Conservation (phyloP, 2,329 filamentous ascomycete species). For the Aspergillus pseudonomiae region DNA sequence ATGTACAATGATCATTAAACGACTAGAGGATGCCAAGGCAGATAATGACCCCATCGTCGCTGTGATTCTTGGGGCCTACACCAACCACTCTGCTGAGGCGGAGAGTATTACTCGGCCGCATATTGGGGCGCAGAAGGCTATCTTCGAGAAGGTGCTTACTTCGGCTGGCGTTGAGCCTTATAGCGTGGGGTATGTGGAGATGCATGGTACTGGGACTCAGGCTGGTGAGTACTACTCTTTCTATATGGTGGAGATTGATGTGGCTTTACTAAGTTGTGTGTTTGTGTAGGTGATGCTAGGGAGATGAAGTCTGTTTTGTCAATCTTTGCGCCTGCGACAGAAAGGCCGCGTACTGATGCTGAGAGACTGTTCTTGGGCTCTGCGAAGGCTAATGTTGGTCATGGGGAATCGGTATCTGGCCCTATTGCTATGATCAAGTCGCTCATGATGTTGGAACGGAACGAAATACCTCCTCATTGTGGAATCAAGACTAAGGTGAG, state of each 20-base stretch:
- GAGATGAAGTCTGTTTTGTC: slow-evolving; percentile 79
- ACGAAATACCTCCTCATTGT: slow-evolving; percentile 36
- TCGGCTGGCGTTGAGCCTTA: slow-evolving; percentile 74
- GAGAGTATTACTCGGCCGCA: slow-evolving; percentile 85
- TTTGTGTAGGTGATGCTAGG: slow-evolving; percentile 59
- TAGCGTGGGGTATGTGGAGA: slow-evolving; percentile 81
- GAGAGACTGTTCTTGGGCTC: slow-evolving; percentile 63
- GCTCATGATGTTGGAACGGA: slow-evolving; percentile 43
- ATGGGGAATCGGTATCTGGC: slow-evolving; percentile 65
- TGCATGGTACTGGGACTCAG: slow-evolving; percentile 88
- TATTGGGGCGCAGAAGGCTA: slow-evolving; percentile 70
- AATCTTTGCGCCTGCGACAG: slow-evolving; percentile 60
- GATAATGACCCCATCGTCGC: slow-evolving; percentile 73
- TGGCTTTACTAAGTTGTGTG: background rate
- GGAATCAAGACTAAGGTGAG: slow-evolving; percentile 36
- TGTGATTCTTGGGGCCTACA: slow-evolving; percentile 72
- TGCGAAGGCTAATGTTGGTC: slow-evolving; percentile 67
- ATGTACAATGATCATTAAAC: slow-evolving; percentile 75
- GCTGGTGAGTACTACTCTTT: slow-evolving; percentile 54
- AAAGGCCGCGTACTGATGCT: slow-evolving; percentile 27
- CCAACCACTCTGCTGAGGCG: slow-evolving; percentile 80
- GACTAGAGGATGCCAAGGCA: slow-evolving; percentile 74
- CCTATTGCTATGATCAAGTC: slow-evolving; percentile 41
- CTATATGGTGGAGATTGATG: background rate
- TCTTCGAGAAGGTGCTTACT: slow-evolving; percentile 71